Conservation (phyloP, 2,329 filamentous ascomycete species). For the Metarhizium robertsii region DNA sequence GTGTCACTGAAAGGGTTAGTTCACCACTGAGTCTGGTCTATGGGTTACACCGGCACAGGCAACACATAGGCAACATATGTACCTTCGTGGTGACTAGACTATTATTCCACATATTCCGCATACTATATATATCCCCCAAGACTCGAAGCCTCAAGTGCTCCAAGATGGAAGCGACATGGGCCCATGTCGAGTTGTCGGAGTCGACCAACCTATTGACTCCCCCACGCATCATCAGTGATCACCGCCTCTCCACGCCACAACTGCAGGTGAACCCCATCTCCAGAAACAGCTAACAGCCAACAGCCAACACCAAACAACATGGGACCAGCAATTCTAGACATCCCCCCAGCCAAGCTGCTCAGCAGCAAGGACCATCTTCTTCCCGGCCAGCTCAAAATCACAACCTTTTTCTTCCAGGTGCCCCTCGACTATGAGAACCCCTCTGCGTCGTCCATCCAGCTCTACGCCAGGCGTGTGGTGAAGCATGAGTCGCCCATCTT, state of each 20-base stretch:
- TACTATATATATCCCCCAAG: too few relatives aligned
- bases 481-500: conserved; percentile 56
- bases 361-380: conserved; percentile 32
- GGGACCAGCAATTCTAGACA: conserved; percentile 11
- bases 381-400: conserved; percentile 62
- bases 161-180: too few relatives aligned
- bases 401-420: conserved; percentile 80
- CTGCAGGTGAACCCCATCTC: neutral
- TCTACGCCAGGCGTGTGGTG: conserved; percentile 69
- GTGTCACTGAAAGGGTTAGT: too few relatives aligned
- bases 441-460: conserved; percentile 49
- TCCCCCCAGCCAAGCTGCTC: conserved; percentile 28
- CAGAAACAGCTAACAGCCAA: neutral
- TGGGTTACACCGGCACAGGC: neutral
- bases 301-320: conserved; percentile 1
- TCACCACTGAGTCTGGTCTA: neutral
- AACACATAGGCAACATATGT: too few relatives aligned
- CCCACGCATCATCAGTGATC: too few relatives aligned
- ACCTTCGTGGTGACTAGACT: too few relatives aligned
- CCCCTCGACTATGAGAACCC: conserved; percentile 68
- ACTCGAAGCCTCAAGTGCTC: too few relatives aligned
- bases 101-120: too few relatives aligned
- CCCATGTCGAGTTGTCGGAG: too few relatives aligned
- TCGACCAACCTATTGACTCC: too few relatives aligned
- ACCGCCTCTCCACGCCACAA: neutral